Conservation (phyloP, 2,329 filamentous ascomycete species). For the Colletotrichum sp. region DNA sequence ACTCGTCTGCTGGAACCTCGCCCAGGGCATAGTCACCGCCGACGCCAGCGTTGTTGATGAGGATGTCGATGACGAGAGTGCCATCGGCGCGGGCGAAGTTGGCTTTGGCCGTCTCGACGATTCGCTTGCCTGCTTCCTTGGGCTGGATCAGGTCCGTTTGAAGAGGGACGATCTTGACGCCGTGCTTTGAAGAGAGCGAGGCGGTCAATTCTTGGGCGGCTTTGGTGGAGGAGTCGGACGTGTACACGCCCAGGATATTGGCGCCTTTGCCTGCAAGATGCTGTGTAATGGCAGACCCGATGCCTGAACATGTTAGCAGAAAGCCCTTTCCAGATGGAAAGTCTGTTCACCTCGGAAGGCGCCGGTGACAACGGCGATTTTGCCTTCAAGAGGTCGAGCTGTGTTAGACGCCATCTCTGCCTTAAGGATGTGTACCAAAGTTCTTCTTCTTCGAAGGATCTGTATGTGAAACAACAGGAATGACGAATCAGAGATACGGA, state of each 20-base stretch:
- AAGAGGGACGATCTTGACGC: constrained; percentile 61
- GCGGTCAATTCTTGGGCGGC: constrained; percentile 14
- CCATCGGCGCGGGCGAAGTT: constrained; percentile 57
- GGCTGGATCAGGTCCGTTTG: constrained; percentile 74
- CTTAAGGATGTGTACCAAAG: not conserved
- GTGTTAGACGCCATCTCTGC: not conserved
- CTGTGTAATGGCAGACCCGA: constrained; percentile 66
- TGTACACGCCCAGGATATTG: constrained; percentile 74
- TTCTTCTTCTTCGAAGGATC: not conserved
- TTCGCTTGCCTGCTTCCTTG: constrained; percentile 57
- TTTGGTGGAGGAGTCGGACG: constrained; percentile 43
- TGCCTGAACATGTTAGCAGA: constrained; percentile 55
- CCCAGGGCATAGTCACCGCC: constrained; percentile 50
- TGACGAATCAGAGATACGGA: not conserved
- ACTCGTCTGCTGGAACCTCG: constrained; percentile 68
- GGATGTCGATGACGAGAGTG: constrained; percentile 74
- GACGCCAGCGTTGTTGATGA: constrained; percentile 85
- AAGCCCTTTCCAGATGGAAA: not conserved
- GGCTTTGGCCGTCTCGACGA: constrained; percentile 63
- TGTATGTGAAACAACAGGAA: not conserved
- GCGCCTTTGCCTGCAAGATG: constrained; percentile 76
- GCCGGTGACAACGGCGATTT: not conserved
- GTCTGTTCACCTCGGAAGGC: not conserved
- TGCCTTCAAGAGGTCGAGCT: not conserved
- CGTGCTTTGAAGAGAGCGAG: constrained; percentile 62